Conservation (phyloP, 2,329 filamentous ascomycete species). For the Xylariomycetidae sp. region DNA sequence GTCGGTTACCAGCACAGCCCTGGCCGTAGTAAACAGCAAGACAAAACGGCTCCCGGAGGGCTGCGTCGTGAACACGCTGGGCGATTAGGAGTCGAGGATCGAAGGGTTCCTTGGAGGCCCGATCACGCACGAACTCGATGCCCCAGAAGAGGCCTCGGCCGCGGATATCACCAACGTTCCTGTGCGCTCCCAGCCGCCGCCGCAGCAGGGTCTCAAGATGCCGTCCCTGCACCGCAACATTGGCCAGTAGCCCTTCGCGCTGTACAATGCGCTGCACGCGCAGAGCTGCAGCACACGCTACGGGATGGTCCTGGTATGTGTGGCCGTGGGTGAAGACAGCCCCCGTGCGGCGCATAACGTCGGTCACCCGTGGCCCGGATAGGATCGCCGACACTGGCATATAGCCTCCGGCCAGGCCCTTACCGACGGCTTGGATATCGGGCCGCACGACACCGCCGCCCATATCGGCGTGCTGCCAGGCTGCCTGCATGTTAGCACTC, state of each 20-base stretch:
- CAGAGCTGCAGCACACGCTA: constrained; percentile 33
- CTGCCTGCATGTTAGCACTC: too few species aligned
- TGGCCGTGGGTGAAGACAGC: constrained; percentile 52
- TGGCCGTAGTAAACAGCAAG: constrained; percentile 34
- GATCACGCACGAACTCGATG: constrained; percentile 39
- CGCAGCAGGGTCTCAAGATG: constrained; percentile 24
- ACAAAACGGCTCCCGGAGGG: constrained; percentile 12
- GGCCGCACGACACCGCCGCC: background rate
- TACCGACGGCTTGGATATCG: background rate
- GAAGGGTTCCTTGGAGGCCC: constrained; percentile 31
- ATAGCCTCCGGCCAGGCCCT: too few species aligned
- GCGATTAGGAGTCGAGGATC: constrained; percentile 11
- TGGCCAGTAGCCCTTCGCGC: constrained; percentile 27
- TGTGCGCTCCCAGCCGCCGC: constrained; percentile 20
- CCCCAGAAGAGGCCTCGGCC: constrained; percentile 41
- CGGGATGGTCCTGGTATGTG: constrained; percentile 41
- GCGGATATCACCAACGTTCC: constrained; percentile 33
- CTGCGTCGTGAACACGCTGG: constrained; percentile 9
- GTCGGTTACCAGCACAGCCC: background rate
- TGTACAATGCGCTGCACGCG: constrained; percentile 33
- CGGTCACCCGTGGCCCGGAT: too few species aligned
- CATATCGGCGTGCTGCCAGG: background rate
- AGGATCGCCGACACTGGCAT: too few species aligned
- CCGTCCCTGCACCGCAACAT: constrained; percentile 25
- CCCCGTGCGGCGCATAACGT: constrained; percentile 45